Evolutionary conservation across 1,139 yeast genomes (phyloP).

Genomic region (Kurtzmaniella quercitrusa): DNA sequence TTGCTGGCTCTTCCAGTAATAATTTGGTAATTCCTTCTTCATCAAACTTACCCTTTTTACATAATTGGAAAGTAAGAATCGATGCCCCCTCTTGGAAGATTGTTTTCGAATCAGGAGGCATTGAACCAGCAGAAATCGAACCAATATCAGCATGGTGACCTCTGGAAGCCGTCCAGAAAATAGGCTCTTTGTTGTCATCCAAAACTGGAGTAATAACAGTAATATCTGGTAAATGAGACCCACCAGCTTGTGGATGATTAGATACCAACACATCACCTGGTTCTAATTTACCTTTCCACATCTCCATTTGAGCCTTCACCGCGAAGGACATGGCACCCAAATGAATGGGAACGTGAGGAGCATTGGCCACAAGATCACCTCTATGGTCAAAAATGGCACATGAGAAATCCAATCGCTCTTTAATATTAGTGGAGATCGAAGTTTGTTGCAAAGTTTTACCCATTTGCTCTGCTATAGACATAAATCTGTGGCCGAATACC

Average conservation of each 20-base stretch:
- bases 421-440: slow-evolving; percentile 80
- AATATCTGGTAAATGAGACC: slow-evolving; percentile 80
- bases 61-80: slow-evolving; percentile 36
- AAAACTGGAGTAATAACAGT: slow-evolving; percentile 70
- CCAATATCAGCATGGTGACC: slow-evolving; percentile 50
- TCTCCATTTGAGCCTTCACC: slow-evolving; percentile 60
- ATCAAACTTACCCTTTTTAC: slow-evolving; percentile 34
- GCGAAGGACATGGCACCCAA: slow-evolving; percentile 86
- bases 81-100: slow-evolving; percentile 45
- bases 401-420: slow-evolving; percentile 78
- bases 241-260: slow-evolving; percentile 78
- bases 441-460: slow-evolving; percentile 78
- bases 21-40: slow-evolving; percentile 36
- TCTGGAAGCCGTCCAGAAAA: slow-evolving; percentile 44
- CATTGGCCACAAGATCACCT: slow-evolving; percentile 80
- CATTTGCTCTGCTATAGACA: slow-evolving; percentile 91
- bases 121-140: slow-evolving; percentile 42
- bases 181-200: slow-evolving; percentile 25
- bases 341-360: slow-evolving; percentile 87
- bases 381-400: slow-evolving; percentile 76
- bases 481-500: slow-evolving; percentile 78
- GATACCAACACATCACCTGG: slow-evolving; percentile 76
- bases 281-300: slow-evolving; percentile 57
- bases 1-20: slow-evolving; percentile 40
- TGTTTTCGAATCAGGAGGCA: slow-evolving; percentile 45